Conservation (phyloP, 1,284 basidiomycete genomes). For the Fomitopsis schrenkii region DNA sequence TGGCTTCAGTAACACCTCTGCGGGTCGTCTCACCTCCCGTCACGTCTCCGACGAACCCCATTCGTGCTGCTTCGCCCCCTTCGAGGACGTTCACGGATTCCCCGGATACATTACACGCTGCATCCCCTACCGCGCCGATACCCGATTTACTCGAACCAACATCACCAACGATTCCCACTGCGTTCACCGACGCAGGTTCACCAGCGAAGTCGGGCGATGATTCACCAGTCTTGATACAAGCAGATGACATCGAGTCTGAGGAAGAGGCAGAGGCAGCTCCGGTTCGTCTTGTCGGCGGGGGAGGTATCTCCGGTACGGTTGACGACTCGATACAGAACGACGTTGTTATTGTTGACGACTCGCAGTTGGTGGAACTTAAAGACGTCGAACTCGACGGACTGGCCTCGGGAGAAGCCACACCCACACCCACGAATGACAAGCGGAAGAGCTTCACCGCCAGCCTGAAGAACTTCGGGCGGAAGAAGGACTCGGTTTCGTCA, state of each 20-base stretch:
- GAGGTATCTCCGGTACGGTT: constrained; percentile 34
- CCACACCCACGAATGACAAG: constrained; percentile 32
- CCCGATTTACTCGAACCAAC: constrained; percentile 17
- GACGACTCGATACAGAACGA: constrained; percentile 28
- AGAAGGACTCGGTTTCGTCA: constrained; percentile 49
- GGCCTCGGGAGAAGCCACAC: constrained; percentile 16
- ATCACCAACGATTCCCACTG: not conserved
- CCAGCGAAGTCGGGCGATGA: constrained; percentile 17
- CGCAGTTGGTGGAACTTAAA: constrained; percentile 15
- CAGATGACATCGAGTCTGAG: constrained; percentile 18
- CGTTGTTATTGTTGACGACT: constrained; percentile 22
- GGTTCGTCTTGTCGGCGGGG: constrained; percentile 55
- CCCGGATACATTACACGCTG: constrained; percentile 5
- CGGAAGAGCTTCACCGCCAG: constrained; percentile 50
- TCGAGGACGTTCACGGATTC: constrained; percentile 8
- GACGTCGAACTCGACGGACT: constrained; percentile 25
- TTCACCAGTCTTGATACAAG: constrained; percentile 18
- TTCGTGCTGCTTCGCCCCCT: constrained; percentile 4
- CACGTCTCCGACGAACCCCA: not conserved
- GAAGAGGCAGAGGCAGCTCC: constrained; percentile 26
- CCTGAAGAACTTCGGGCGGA: constrained; percentile 55
- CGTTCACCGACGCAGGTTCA: not conserved
- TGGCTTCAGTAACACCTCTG: constrained; percentile 7
- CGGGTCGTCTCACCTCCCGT: not conserved
- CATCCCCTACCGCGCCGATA: constrained; percentile 4